Evolutionary conservation across 2,329 filamentous ascomycete genomes (phyloP), one percentile per base, ranked within the genome.

Genomic region (Penicillium vulpinum): DNA sequence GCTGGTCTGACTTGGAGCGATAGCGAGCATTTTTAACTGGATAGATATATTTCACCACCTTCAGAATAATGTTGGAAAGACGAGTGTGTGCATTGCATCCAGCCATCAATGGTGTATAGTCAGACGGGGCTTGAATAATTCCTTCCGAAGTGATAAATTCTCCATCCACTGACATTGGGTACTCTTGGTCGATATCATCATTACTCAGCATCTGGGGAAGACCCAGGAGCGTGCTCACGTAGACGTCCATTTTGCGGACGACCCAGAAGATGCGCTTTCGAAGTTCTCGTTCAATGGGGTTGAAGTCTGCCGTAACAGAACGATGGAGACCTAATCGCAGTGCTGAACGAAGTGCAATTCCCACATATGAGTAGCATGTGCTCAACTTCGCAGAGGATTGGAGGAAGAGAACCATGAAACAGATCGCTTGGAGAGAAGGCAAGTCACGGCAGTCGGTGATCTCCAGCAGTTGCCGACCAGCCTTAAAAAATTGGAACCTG

Each of bases 331-430:
- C 90, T 75, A 93, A 87, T 28, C 89, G 85, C 33, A 93, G 75
- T n/a, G 88, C 86, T 7, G 88, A 88, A 49, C 89, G 84, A 47
- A 92, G 78, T 2, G 89, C 90, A 65, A 93, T 88, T 7, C 90
- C 90, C 46, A 93, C 83, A 64, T 91, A 92, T 0, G 89, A 85
- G 72, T 93, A 93, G 70, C 90, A 93, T 10, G 86, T 88, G 68
- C 87, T 90, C 29, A 93, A 77, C 68, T 91, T 90, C 10, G 89
- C 89, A 2, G 90, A 90, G 2, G 88, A 86, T 68, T 94, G 90
- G 1, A 93, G 80, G 68, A 92, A 94, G 3, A 93, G 77, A 47
- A 92, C 88, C 82, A 92, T 89, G 70, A 91, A 92, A 21, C 92
- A 77, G 7, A 94, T 81, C 2, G 88, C 85, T 71, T 94, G 90